Evolutionary conservation across 129 eudicot species (phyloP), one percentile per base, ranked within the genome.

Genomic region (Saposhnikovia divaricata): DNA sequence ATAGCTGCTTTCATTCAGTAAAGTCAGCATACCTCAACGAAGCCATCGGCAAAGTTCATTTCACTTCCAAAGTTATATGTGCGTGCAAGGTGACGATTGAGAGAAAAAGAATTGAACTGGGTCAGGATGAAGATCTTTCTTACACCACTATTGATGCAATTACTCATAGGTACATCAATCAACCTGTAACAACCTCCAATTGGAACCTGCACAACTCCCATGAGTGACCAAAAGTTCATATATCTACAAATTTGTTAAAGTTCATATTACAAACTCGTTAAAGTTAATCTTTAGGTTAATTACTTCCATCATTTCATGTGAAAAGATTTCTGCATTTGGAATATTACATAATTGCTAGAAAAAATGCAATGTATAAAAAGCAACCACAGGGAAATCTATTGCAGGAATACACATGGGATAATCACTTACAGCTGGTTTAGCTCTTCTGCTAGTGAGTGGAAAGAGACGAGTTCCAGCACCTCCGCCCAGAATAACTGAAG

Each of bases 131-230:
- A 94, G 31, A 94, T 86, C 88, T 92, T 95, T 86, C 89, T 92
- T 78, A 95, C 92, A 65, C 91, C 90, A 51, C 98, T 95, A 85
- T 95, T 95, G 72, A 95, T 87, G 82, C 98, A 95, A 76, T 95
- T 95, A 85, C 98, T 95, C 98, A 95, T 95, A 9, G 98, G 98
- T 65, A 95, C 89, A 83, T 95, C 98, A 50, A 95, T 95, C 43
- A 95, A 91, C 86, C 96, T 84, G 78, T 95, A 95, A 88, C 98
- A 95, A 74, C 97, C 98, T 72, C 97, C 98, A 74, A 95, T 87
- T 11, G 97, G 98, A 80, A 95, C 96, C 98, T 95, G 84, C 73
- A 68, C 13, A 31, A 68, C 42, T 13, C 9, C 43, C 42, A 68
- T 38, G 25, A 15, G 19, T 25, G 51, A 68, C n/a, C 42, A 27